Evolutionary conservation across 2,329 filamentous ascomycete species (phyloP).

Genomic region (Aspergillus chevalieri): DNA sequence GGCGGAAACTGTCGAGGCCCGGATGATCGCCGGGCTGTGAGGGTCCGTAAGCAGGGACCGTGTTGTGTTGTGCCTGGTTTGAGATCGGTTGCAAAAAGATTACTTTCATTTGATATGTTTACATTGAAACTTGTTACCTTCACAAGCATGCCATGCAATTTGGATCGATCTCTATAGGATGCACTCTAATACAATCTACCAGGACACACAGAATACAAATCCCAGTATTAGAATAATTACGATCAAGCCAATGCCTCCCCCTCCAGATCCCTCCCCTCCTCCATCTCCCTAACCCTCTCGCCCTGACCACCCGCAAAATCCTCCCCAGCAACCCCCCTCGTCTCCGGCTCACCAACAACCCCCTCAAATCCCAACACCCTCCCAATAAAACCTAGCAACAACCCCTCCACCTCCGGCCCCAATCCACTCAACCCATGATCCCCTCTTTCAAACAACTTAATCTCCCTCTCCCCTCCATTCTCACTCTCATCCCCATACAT

Average conservation of each 20-base stretch:
- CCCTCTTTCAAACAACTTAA: constrained; percentile 38
- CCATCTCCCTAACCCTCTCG: constrained; percentile 19
- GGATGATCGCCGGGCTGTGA: not conserved
- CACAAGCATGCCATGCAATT: not conserved
- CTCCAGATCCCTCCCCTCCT: constrained; percentile 30
- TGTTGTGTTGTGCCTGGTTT: no score
- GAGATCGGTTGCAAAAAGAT: no score
- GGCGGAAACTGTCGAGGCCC: not conserved
- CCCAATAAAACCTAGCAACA: constrained; percentile 36
- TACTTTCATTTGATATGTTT: no score
- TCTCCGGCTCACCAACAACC: constrained; percentile 5
- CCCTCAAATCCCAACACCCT: constrained; percentile 26
- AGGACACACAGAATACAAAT: not conserved
- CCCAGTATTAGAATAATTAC: not conserved
- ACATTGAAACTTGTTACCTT: no score
- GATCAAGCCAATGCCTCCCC: constrained; percentile 1
- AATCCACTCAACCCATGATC: constrained; percentile 39
- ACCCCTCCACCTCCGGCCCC: constrained; percentile 30
- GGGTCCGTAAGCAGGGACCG: not conserved
- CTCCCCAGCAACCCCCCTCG: constrained; percentile 11
- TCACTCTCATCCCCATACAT: constrained; percentile 29
- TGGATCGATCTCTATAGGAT: constrained; percentile 8
- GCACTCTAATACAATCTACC: not conserved
- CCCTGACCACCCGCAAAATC: constrained; percentile 19
- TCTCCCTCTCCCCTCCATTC: constrained; percentile 20